phyloP scores from a whole-genome alignment of 257 asterid species.

The Capsicum rhomboideum region DNA sequence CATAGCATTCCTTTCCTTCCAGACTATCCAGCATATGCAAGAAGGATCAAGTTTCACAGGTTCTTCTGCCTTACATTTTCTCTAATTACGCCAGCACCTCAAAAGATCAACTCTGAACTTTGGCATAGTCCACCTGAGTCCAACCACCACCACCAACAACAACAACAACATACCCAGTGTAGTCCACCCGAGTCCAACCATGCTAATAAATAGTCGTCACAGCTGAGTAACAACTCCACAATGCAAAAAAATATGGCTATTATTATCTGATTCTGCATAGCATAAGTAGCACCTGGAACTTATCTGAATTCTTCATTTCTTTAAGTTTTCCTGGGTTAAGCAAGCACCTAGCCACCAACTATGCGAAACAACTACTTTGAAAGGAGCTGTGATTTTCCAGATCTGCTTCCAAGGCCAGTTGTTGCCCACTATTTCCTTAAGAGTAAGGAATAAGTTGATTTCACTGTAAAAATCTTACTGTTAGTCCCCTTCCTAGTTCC shows the following conservation, averaged over 20 bases:
- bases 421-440: neutral
- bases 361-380: neutral
- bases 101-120: neutral
- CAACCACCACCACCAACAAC: too few species aligned
- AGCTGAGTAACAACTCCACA: neutral
- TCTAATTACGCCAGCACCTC: neutral
- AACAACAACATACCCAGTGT: too few species aligned
- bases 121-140: neutral
- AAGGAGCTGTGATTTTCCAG: neutral
- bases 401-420: neutral
- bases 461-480: neutral
- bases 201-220: neutral
- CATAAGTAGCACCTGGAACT: neutral
- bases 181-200: neutral
- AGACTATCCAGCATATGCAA: neutral
- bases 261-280: neutral
- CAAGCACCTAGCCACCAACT: neutral
- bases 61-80: neutral
- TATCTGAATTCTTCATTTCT: neutral
- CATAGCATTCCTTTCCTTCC: neutral
- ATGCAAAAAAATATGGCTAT: neutral
- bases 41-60: neutral
- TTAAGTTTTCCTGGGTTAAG: neutral
- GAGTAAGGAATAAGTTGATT: neutral
- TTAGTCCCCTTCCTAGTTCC: neutral